A percentile compares a stretch with the other conserved stretches of the same genome.
Evolutionary conservation across 164 flowering plant genomes (phyloP).

Genomic region (Aristolochia contorta): DNA sequence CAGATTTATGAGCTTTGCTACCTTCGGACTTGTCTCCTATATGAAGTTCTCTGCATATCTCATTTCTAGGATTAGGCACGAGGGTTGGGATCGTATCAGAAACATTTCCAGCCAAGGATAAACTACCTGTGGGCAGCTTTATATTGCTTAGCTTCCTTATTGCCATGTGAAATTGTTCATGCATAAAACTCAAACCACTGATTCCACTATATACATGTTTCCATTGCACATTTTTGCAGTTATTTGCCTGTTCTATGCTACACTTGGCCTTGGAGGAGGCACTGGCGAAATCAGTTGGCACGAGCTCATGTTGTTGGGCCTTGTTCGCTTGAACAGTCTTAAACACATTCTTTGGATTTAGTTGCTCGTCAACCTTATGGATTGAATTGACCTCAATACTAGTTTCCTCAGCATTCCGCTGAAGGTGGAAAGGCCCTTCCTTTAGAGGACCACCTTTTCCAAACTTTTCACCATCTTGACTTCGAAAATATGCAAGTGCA

Average conservation of each 20-base stretch:
- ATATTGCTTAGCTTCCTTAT: constrained; percentile 15
- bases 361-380: constrained; percentile 6
- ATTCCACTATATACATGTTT: constrained; percentile 6
- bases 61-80: constrained; percentile 4
- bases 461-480: constrained; percentile 20
- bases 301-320: constrained; percentile 7
- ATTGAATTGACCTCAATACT: constrained; percentile 7
- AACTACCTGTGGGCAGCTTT: constrained; percentile 9
- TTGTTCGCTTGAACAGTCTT: constrained; percentile 8
- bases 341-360: constrained; percentile 10
- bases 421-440: constrained; percentile 8
- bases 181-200: constrained; percentile 12
- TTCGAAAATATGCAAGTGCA: constrained; percentile 49
- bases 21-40: constrained; percentile 17
- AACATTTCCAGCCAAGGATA: constrained; percentile 12
- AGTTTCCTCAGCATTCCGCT: constrained; percentile 13
- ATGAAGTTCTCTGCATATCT: constrained; percentile 9
- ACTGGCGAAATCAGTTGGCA: constrained; percentile 8
- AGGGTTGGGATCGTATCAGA: constrained; percentile 7
- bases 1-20: constrained; percentile 17
- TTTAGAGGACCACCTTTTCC: constrained; percentile 17
- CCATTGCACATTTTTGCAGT: neutral
- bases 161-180: constrained; percentile 23
- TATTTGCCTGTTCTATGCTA: constrained; percentile 10
- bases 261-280: constrained; percentile 9